These are phyloP conservation scores for Cicer pinnatifidum DNA, from an alignment of 306 rosid species.

Conservation along the genomic window DNA sequence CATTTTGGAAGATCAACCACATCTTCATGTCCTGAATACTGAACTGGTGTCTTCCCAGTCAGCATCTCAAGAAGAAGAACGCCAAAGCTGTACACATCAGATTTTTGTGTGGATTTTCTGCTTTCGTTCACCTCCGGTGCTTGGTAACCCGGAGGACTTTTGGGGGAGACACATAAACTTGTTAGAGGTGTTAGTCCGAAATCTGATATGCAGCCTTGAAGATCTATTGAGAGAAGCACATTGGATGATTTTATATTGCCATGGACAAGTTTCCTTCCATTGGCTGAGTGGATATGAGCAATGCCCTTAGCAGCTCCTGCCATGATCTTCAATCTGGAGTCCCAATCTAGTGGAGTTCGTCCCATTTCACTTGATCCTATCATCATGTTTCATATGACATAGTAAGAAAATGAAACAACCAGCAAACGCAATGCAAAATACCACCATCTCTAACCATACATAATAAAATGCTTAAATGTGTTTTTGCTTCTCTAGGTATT, in stretches of 20 bases:
- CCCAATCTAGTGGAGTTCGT: conserved; percentile 76
- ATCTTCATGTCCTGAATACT: conserved; percentile 72
- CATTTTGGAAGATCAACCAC: conserved; percentile 85
- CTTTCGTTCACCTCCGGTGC: conserved; percentile 77
- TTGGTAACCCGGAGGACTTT: conserved; percentile 66
- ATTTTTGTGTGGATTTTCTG: conserved; percentile 66
- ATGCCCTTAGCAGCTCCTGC: conserved; percentile 83
- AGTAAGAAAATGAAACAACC: conserved; percentile 3
- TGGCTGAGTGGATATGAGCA: conserved; percentile 76
- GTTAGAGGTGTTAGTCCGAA: conserved; percentile 75
- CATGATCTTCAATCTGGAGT: conserved; percentile 71
- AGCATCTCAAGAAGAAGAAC: conserved; percentile 89
- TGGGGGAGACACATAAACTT: conserved; percentile 54
- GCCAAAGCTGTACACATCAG: conserved; percentile 84
- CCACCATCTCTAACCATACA: conserved; percentile 9
- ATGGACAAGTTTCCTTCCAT: conserved; percentile 73
- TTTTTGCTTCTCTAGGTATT: background rate
- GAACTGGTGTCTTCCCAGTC: conserved; percentile 80
- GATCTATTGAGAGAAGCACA: conserved; percentile 69
- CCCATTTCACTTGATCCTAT: conserved; percentile 75
- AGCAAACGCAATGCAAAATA: conserved; percentile 27
- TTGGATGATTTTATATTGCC: conserved; percentile 93
- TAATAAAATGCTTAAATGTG: background rate
- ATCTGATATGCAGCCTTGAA: conserved; percentile 73
- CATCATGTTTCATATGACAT: conserved; percentile 37